Base-by-base conservation (phyloP, 768 basidiomycete species). In the Trametes cubensis region DNA sequence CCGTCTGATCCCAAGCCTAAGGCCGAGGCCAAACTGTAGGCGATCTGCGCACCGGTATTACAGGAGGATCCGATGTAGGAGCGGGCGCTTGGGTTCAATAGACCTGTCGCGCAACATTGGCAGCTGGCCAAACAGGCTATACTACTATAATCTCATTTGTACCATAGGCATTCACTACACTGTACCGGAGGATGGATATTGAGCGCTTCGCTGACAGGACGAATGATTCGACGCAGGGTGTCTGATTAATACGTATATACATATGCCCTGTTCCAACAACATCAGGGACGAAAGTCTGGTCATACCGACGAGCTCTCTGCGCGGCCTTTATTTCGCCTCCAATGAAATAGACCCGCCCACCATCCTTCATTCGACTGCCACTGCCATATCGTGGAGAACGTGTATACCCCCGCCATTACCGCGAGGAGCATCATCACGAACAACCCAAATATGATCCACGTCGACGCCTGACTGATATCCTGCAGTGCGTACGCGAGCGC, bases 351-450 rank as follows among this genome's bases (percentile, higher is more conserved):
- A 3, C 55, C 39, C 21, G 40, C 14, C 55, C 51, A 55, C 55
- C 61, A 60, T 8, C 39, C 18, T 8, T 58, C 55, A 20, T 45
- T 53, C 17, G 63, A 57, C 28, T 58, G 56, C 68, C 68, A 80
- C 26, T 74, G 79, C 83, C 84, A 84, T 28, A 85, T 79, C 40
- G 76, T 74, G 15, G 80, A 79, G 64, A 84, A 80, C 2, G 79
- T 79, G 66, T 83, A 80, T 39, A 85, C 67, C 5, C 79, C 80
- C 13, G 74, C 60, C 13, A 72, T 55, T 18, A 82, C 79, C 28
- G 73, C 66, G 4, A 75, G 18, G 10, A 80, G 60, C 2, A 84
- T 70, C 34, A 82, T 38, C 4, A 79, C 47, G 54, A 82, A 82
- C 20, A 80, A 66, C 3, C 62, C 76, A 10, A 84, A 52, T 3